Evolutionary conservation across 768 basidiomycete genomes (phyloP), one percentile per base, ranked within the genome.

Genomic region (Boletus edulis): DNA sequence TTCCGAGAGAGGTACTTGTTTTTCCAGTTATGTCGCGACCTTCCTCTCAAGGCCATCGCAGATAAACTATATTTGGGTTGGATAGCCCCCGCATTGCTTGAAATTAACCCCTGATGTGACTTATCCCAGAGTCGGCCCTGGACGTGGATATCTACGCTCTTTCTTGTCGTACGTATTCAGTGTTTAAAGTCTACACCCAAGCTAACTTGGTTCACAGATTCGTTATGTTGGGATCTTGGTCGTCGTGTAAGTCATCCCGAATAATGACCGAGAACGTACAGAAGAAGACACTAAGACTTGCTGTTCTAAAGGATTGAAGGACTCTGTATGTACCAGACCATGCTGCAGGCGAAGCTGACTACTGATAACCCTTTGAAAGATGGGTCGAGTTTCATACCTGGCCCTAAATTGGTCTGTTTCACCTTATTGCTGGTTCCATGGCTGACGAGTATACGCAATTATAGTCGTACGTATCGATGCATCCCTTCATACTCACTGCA

Each of bases 11-110:
- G 51, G 51, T 52, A 29, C 48, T 37, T 22, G 24, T 24, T 24
- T 24, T 24, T 24, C 24, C 24, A 6, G 5, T 24, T 24, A 24
- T 24, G 24, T 24, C 24, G 24, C 24, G 24, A 24, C 24, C 24
- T 24, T 24, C 24, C 24, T 6, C 24, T 24, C 24, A 24, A 24
- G 24, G 42, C 13, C 34, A 35, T 5, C 8, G 5, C 27, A 52
- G 51, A 52, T 52, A 18, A 14, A 29, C 3, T 52, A 52, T 31
- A 38, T 52, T 31, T 52, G 51, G 51, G 51, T 38, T 17, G 13
- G 38, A 24, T 24, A 1, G 3, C 24, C 6, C 5, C 24, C 24
- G 24, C 6, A 24, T 24, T 24, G 24, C 24, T 24, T 24, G 24
- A 24, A 5, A 24, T 6, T 24, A 24, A 24, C 24, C 24, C 24